Evolutionary conservation across 1,284 basidiomycete species (phyloP).

Genomic region (Entoloma clypeatum): DNA sequence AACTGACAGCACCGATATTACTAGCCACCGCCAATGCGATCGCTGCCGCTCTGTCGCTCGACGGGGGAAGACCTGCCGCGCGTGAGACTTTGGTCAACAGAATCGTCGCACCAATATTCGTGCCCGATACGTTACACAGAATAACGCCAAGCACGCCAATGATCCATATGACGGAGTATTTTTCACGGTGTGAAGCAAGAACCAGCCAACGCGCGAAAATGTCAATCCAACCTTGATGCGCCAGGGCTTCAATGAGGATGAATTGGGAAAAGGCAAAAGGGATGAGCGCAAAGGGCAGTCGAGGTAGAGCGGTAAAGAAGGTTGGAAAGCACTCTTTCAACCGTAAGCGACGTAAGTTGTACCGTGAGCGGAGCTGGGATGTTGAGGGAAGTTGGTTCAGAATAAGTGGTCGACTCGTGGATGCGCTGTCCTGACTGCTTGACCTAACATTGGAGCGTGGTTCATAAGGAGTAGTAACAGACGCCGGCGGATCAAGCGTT

Average conservation of each 20-base stretch:
- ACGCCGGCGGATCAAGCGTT: no score
- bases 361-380: constrained; percentile 16
- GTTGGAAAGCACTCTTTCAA: constrained; percentile 64
- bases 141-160: constrained; percentile 63
- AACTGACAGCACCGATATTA: constrained; percentile 91
- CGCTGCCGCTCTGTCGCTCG: constrained; percentile 38
- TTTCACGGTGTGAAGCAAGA: constrained; percentile 41
- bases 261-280: constrained; percentile 96
- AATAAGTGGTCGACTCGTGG: constrained; percentile 4
- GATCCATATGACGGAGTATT: constrained; percentile 53
- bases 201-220: constrained; percentile 79
- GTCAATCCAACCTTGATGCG: constrained; percentile 87
- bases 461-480: no score
- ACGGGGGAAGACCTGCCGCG: constrained; percentile 30
- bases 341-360: constrained; percentile 19
- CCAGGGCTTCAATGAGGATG: constrained; percentile 86
- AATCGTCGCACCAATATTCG: constrained; percentile 96
- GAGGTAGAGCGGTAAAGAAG: constrained; percentile 61
- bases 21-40: constrained; percentile 58
- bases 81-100: constrained; percentile 60
- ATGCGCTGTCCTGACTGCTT: background rate
- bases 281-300: constrained; percentile 78
- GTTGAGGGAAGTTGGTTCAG: constrained; percentile 5
- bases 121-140: constrained; percentile 87
- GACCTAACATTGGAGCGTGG: no score